phyloP scores from a whole-genome alignment of 805 yeast genomes.

The Grigorovia jiainica region DNA sequence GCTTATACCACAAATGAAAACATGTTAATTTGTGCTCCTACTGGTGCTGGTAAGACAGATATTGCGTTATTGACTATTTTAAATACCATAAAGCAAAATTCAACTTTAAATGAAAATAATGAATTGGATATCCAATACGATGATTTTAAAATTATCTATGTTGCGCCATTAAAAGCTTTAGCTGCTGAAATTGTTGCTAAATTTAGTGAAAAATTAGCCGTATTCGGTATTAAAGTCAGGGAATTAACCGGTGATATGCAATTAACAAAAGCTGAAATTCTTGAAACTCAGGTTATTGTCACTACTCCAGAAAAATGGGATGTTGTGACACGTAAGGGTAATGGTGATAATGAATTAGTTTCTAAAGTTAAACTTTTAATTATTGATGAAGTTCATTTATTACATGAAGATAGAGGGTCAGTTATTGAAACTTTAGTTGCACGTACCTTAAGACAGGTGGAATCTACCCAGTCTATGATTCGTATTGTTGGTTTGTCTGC shows the following conservation, averaged over 20 bases:
- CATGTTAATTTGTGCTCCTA: slow-evolving; percentile 94
- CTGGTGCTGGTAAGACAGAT: slow-evolving; percentile 97
- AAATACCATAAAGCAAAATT: slow-evolving; percentile 67
- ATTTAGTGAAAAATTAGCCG: slow-evolving; percentile 61
- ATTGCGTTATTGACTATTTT: slow-evolving; percentile 76
- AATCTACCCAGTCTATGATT: slow-evolving; percentile 86
- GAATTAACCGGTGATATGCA: slow-evolving; percentile 97
- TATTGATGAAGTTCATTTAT: slow-evolving; percentile 91
- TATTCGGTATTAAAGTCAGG: slow-evolving; percentile 80
- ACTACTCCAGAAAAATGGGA: slow-evolving; percentile 98
- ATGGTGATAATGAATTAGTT: slow-evolving; percentile 78
- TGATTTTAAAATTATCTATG: slow-evolving; percentile 84
- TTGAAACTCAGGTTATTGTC: slow-evolving; percentile 77
- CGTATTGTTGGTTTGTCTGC: slow-evolving; percentile 92
- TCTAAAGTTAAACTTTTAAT: slow-evolving; percentile 77
- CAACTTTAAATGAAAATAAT: slow-evolving; percentile 41
- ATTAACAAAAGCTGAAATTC: slow-evolving; percentile 66
- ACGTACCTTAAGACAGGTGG: slow-evolving; percentile 89
- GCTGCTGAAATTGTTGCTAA: slow-evolving; percentile 97
- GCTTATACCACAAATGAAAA: slow-evolving; percentile 91
- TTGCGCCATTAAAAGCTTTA: slow-evolving; percentile 86
- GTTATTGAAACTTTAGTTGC: slow-evolving; percentile 94
- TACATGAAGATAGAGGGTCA: slow-evolving; percentile 97
- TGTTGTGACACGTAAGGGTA: slow-evolving; percentile 89
- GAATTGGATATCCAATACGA: slow-evolving; percentile 64